A percentile compares a stretch with the other conserved stretches of the same genome.
Conservation (phyloP, 2,329 filamentous ascomycete genomes). For the Dissoconium aciculare region DNA sequence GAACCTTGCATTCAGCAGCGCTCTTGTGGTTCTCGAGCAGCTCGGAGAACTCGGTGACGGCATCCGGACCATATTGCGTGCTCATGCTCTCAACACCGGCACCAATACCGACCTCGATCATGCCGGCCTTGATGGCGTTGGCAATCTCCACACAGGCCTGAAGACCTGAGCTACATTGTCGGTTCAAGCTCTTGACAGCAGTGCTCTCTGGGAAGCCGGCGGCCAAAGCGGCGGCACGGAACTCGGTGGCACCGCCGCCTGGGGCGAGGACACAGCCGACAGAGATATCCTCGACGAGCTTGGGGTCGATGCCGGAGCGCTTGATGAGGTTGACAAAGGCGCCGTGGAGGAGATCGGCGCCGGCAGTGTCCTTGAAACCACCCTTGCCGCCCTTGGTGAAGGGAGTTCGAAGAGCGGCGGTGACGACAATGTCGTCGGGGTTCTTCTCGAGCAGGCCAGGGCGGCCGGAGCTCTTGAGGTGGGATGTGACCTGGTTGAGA, state of each 20-base stretch:
- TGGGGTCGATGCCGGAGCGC: slow-evolving; percentile 77
- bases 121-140: slow-evolving; percentile 76
- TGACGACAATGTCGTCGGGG: slow-evolving; percentile 68
- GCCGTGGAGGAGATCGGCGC: slow-evolving; percentile 73
- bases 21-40: slow-evolving; percentile 67
- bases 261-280: slow-evolving; percentile 85
- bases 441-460: slow-evolving; percentile 37
- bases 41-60: slow-evolving; percentile 86
- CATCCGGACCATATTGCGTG: slow-evolving; percentile 72
- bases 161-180: slow-evolving; percentile 85
- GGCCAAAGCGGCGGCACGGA: slow-evolving; percentile 78
- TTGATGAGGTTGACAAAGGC: slow-evolving; percentile 68
- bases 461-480: slow-evolving; percentile 35
- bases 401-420: slow-evolving; percentile 76
- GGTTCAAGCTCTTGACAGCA: slow-evolving; percentile 77
- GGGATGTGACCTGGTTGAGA: slow-evolving; percentile 43
- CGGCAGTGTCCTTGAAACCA: slow-evolving; percentile 85
- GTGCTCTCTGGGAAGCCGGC: slow-evolving; percentile 79
- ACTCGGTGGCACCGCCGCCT: slow-evolving; percentile 90
- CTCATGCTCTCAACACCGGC: slow-evolving; percentile 97
- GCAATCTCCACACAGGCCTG: slow-evolving; percentile 90
- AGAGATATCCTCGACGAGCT: slow-evolving; percentile 77
- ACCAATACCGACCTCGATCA: slow-evolving; percentile 90
- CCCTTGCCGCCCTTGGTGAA: slow-evolving; percentile 90
- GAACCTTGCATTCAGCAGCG: slow-evolving; percentile 89